Evolutionary conservation across 768 basidiomycete species (phyloP).

Genomic region (Hygrophorus russula): DNA sequence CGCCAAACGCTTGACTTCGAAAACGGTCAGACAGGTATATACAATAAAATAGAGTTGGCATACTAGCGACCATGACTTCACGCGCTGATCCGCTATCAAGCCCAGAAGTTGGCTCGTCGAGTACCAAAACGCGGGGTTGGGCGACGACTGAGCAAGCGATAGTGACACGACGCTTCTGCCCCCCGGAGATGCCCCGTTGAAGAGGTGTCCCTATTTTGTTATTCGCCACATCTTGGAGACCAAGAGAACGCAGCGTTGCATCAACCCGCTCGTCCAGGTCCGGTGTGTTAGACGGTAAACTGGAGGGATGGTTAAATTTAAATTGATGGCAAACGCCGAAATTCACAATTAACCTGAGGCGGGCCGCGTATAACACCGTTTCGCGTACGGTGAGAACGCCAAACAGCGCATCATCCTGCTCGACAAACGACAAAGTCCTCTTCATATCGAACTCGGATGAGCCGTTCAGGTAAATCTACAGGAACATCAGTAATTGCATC

Average conservation of each 20-base stretch:
- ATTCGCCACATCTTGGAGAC: constrained; percentile 34
- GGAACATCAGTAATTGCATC: no score
- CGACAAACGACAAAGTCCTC: no score
- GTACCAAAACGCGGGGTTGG: constrained; percentile 34
- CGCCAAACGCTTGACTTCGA: constrained; percentile 11
- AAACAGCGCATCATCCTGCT: constrained; percentile 42
- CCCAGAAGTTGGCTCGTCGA: constrained; percentile 54
- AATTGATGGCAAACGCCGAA: not conserved
- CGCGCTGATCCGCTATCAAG: constrained; percentile 38
- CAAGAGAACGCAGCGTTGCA: constrained; percentile 32
- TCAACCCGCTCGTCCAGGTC: constrained; percentile 30
- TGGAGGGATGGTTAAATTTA: not conserved
- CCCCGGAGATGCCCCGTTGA: constrained; percentile 48
- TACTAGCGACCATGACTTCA: constrained; percentile 29
- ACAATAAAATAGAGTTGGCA: constrained; percentile 17
- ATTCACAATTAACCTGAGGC: constrained; percentile 28
- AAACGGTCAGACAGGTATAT: not conserved
- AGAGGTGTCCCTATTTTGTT: constrained; percentile 48
- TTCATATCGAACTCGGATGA: no score
- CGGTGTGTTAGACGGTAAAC: not conserved
- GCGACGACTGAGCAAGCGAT: constrained; percentile 48
- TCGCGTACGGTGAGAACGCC: constrained; percentile 49
- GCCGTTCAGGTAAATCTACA: no score
- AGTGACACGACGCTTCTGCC: constrained; percentile 54
- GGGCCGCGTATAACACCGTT: constrained; percentile 39